Conservation (phyloP, 345 rosid genomes). For the Boechera retrofracta region DNA sequence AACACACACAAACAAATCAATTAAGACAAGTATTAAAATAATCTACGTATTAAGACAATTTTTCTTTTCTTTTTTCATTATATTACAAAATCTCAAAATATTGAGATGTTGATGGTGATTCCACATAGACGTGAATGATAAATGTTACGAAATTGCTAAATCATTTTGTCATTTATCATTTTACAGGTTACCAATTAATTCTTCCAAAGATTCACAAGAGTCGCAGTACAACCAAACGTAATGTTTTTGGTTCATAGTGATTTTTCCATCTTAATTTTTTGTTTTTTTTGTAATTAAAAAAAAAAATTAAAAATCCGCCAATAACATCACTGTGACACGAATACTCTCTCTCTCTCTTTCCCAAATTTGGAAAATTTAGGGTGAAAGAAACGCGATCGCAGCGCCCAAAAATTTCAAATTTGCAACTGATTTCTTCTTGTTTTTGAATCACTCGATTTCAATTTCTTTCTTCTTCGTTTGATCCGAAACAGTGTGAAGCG, state of each 20-base stretch:
- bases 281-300: no score
- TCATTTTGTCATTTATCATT: background rate
- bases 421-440: background rate
- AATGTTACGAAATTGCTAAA: background rate
- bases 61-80: no score
- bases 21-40: background rate
- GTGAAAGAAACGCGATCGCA: conserved; percentile 3
- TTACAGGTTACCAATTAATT: background rate
- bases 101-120: no score
- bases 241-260: no score
- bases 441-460: conserved; percentile 7
- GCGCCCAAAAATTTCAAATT: background rate
- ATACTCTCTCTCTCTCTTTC: conserved; percentile 6
- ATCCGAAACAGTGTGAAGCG: background rate
- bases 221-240: no score
- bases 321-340: background rate
- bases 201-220: background rate
- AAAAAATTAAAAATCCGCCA: conserved; percentile 8
- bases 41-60: no score
- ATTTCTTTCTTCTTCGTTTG: conserved; percentile 3
- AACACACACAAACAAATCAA: background rate
- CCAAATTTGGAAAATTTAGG: conserved; percentile 32
- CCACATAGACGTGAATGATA: background rate
- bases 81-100: no score
- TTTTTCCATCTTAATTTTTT: no score